These are phyloP conservation scores for Capsicum chinense DNA, from an alignment of 257 asterid genomes.

Conservation along the genomic window DNA sequence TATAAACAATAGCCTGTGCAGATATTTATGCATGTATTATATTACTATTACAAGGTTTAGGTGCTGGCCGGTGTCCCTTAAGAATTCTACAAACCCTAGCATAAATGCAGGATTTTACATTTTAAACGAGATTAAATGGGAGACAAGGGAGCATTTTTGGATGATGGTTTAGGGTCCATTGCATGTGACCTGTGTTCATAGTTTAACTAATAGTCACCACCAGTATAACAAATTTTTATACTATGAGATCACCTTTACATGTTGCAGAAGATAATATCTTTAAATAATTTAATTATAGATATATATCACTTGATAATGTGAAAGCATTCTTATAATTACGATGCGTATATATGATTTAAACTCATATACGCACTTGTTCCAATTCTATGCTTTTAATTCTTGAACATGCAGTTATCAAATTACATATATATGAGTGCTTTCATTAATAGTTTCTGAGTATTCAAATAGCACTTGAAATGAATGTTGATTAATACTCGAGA, in stretches of 20 bases:
- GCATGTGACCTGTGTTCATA: slow-evolving; percentile 45
- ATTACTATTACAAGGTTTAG: slow-evolving; percentile 16
- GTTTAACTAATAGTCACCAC: neutral
- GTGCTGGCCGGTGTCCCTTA: slow-evolving; percentile 38
- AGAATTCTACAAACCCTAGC: slow-evolving; percentile 57
- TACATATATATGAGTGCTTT: neutral
- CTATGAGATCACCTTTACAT: neutral
- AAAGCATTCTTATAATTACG: neutral
- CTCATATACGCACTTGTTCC: neutral
- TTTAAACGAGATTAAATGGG: slow-evolving; percentile 36
- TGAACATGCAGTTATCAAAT: slow-evolving; percentile 27
- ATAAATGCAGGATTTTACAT: slow-evolving; percentile 35
- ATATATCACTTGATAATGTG: neutral
- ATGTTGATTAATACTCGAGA: slow-evolving; percentile 26
- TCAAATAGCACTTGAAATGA: neutral
- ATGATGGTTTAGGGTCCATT: slow-evolving; percentile 37
- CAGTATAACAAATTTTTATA: neutral
- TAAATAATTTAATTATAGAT: too few relatives aligned
- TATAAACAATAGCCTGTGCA: slow-evolving; percentile 19
- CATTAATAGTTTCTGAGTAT: slow-evolving; percentile 3
- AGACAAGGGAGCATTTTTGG: slow-evolving; percentile 49
- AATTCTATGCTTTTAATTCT: neutral
- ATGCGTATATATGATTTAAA: neutral
- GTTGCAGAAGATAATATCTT: too few relatives aligned
- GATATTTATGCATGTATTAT: neutral